Percentiles rank a stretch among this genome's conserved stretches.
Evolutionary conservation across 2,329 filamentous ascomycete genomes (phyloP).

Genomic region (Lasiodiplodia sp.): DNA sequence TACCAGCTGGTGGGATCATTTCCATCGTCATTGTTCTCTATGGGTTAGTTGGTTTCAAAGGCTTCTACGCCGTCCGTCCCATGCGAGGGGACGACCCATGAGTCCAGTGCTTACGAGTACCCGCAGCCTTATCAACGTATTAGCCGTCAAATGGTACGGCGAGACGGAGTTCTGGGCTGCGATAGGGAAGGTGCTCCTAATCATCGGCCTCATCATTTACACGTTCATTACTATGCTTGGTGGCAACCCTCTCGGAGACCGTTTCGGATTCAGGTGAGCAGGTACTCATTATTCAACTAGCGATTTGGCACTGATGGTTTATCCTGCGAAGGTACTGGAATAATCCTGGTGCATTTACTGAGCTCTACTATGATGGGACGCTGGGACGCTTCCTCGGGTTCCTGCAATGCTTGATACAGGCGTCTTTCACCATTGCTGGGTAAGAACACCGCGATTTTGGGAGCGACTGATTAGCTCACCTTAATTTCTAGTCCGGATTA

Average conservation of each 20-base stretch:
- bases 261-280: conserved; percentile 76
- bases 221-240: conserved; percentile 86
- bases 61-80: conserved; percentile 45
- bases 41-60: conserved; percentile 58
- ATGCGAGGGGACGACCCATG: conserved; percentile 66
- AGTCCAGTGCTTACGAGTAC: conserved; percentile 67
- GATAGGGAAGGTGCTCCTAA: conserved; percentile 77
- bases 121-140: conserved; percentile 72
- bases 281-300: conserved; percentile 59
- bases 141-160: conserved; percentile 76
- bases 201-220: conserved; percentile 72
- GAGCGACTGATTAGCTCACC: conserved; percentile 59
- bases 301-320: conserved; percentile 60
- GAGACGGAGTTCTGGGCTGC: conserved; percentile 83
- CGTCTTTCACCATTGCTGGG: conserved; percentile 73
- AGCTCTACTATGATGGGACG: conserved; percentile 68
- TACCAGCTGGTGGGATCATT: conserved; percentile 66
- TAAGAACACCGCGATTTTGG: conserved; percentile 61
- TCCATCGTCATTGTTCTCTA: conserved; percentile 74
- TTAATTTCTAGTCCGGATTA: conserved; percentile 63
- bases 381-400: conserved; percentile 81
- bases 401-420: conserved; percentile 74
- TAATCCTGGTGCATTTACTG: conserved; percentile 71
- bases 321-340: conserved; percentile 72
- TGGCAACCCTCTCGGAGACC: conserved; percentile 76